phyloP scores from a whole-genome alignment of 805 yeast species.

The Monosporozyma siamensis region DNA sequence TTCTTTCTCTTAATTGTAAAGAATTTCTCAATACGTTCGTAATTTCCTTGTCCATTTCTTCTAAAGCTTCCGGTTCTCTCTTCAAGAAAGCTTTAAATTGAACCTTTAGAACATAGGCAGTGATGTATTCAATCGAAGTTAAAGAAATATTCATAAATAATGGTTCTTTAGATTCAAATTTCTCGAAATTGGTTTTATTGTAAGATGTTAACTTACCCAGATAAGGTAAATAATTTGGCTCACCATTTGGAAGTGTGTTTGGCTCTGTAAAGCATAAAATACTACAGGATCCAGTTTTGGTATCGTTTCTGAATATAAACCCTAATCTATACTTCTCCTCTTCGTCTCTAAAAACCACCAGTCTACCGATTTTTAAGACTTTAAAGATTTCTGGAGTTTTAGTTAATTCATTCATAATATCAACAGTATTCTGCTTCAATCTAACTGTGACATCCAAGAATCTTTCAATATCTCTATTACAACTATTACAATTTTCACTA shows the following conservation, averaged over 20 bases:
- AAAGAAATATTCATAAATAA: constrained; percentile 25
- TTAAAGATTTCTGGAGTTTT: constrained; percentile 40
- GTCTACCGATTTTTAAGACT: constrained; percentile 44
- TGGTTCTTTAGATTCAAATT: constrained; percentile 25
- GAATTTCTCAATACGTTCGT: constrained; percentile 17
- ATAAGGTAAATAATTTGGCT: constrained; percentile 31
- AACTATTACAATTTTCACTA: constrained; percentile 28
- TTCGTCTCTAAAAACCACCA: constrained; percentile 48
- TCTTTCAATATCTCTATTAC: constrained; percentile 36
- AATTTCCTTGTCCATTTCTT: constrained; percentile 18
- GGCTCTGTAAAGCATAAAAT: constrained; percentile 30
- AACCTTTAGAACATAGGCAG: constrained; percentile 19
- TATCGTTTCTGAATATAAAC: constrained; percentile 37
- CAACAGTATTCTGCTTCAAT: constrained; percentile 37
- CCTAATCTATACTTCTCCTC: constrained; percentile 37
- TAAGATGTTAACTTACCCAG: constrained; percentile 25
- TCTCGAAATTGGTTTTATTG: constrained; percentile 18
- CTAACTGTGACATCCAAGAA: constrained; percentile 38
- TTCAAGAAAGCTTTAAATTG: constrained; percentile 23
- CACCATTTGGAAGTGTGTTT: constrained; percentile 18
- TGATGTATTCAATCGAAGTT: constrained; percentile 24
- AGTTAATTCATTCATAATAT: constrained; percentile 40
- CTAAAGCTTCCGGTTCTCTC: constrained; percentile 20
- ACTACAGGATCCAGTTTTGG: constrained; percentile 18
- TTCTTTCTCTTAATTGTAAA: constrained; percentile 19